phyloP scores from a whole-genome alignment of 805 yeast genomes.

The Wickerhamiella sorbophila region DNA sequence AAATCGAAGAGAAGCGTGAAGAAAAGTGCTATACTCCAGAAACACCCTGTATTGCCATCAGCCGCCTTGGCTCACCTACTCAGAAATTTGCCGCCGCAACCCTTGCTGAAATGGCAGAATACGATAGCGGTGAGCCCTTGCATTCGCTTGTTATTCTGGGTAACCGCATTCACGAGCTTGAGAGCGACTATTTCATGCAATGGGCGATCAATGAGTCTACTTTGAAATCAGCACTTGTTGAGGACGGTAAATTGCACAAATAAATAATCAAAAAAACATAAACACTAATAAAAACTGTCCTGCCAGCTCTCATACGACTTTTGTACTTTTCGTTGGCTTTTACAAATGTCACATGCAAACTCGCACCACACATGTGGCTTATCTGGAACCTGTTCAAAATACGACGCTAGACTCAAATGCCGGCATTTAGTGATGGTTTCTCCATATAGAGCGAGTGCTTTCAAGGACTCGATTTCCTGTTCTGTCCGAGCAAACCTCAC shows the following conservation, averaged over 20 bases:
- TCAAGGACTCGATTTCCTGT: conserved; percentile 23
- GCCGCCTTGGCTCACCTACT: conserved; percentile 75
- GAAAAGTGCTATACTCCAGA: conserved; percentile 69
- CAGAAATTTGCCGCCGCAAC: conserved; percentile 81
- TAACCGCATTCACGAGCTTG: conserved; percentile 83
- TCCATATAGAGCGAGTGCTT: conserved; percentile 12
- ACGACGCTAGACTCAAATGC: conserved; percentile 68
- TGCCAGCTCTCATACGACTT: conserved; percentile 12
- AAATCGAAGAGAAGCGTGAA: conserved; percentile 64
- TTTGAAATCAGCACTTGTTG: conserved; percentile 34
- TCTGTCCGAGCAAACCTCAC: conserved; percentile 57
- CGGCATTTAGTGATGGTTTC: conserved; percentile 56
- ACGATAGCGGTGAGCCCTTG: conserved; percentile 87
- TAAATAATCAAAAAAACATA: too few relatives aligned
- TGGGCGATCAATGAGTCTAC: conserved; percentile 49
- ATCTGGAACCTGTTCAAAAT: conserved; percentile 50
- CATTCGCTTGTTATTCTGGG: conserved; percentile 88
- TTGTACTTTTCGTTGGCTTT: conserved; percentile 7
- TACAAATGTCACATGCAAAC: conserved; percentile 77
- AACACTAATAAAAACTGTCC: neutral
- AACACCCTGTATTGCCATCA: conserved; percentile 89
- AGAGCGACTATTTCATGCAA: conserved; percentile 67
- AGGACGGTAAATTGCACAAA: conserved; percentile 20
- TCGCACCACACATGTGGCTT: conserved; percentile 40
- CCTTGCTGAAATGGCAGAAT: conserved; percentile 56